phyloP scores from a whole-genome alignment of 2,329 filamentous ascomycete species.

The Diplocarpon rosae region DNA sequence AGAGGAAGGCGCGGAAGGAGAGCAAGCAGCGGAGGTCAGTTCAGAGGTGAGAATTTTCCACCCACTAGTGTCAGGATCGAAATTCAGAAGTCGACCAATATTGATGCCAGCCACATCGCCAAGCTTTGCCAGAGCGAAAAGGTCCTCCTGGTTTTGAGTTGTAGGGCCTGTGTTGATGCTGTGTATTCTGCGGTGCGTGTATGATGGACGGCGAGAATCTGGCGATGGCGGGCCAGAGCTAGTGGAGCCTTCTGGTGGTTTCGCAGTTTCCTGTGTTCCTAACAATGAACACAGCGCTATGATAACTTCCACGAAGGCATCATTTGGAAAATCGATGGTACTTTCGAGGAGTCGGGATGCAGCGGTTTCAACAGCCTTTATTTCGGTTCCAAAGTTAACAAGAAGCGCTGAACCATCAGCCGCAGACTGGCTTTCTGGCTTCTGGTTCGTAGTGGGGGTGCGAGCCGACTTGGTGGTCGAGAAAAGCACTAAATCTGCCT shows the following conservation, averaged over 20 bases:
- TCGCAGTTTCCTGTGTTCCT: conserved; percentile 26
- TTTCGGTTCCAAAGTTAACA: conserved; percentile 65
- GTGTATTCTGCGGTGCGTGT: conserved; percentile 28
- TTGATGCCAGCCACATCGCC: conserved; percentile 66
- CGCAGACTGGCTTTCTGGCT: conserved; percentile 35
- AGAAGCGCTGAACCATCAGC: conserved; percentile 31
- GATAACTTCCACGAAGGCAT: conserved; percentile 68
- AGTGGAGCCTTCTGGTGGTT: conserved; percentile 18
- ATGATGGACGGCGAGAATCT: conserved; percentile 18
- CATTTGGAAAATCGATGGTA: conserved; percentile 79
- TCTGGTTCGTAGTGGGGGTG: conserved; percentile 37
- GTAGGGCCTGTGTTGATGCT: conserved; percentile 37
- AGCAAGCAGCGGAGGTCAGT: conserved; percentile 40
- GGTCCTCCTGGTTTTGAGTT: conserved; percentile 48
- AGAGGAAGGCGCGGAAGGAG: conserved; percentile 35
- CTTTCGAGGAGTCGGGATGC: conserved; percentile 82
- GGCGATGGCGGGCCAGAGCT: conserved; percentile 17
- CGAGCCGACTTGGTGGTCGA: conserved; percentile 39
- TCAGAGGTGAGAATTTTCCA: conserved; percentile 59
- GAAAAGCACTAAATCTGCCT: conserved; percentile 80
- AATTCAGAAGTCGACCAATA: conserved; percentile 59
- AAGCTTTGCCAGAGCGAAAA: conserved; percentile 62
- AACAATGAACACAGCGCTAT: conserved; percentile 64
- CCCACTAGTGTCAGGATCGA: conserved; percentile 56
- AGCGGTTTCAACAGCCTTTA: conserved; percentile 80